phyloP scores from a whole-genome alignment of 192 early-diverging fungal genomes.

The Mortierella antarctica region DNA sequence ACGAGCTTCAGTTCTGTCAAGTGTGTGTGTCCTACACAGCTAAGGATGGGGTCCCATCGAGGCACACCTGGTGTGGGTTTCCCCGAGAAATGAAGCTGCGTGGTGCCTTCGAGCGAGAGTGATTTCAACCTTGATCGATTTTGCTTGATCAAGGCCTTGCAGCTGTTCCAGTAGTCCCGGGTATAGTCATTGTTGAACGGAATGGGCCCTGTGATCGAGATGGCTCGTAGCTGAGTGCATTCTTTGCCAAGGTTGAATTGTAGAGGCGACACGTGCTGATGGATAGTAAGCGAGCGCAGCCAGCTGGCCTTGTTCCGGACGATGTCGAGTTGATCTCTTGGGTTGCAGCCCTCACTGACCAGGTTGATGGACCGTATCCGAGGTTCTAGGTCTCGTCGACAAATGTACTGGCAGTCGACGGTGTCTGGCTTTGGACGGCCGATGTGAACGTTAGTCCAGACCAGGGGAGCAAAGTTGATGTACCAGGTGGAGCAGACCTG shows the following conservation, averaged over 20 bases:
- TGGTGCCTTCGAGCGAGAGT: background rate
- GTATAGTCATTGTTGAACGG: background rate
- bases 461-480: slow-evolving; percentile 9
- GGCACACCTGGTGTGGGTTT: background rate
- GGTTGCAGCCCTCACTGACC: no score
- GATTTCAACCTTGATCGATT: slow-evolving; percentile 6
- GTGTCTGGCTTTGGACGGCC: background rate
- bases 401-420: background rate
- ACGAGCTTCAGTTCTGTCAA: slow-evolving; percentile 13
- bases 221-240: slow-evolving; percentile 3
- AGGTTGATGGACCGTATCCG: background rate
- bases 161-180: slow-evolving; percentile 1
- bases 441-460: slow-evolving; percentile 26
- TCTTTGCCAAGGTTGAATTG: slow-evolving; percentile 1
- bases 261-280: slow-evolving; percentile 1
- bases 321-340: background rate
- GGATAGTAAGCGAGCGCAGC: background rate
- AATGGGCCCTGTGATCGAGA: slow-evolving; percentile 7
- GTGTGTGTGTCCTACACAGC: background rate
- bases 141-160: slow-evolving; percentile 4
- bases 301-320: slow-evolving; percentile 6
- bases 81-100: background rate
- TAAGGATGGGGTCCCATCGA: slow-evolving; percentile 12
- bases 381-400: background rate
- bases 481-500: background rate